phyloP scores from a whole-genome alignment of 2,329 filamentous ascomycete genomes.

The Sordariomycetes sp. region DNA sequence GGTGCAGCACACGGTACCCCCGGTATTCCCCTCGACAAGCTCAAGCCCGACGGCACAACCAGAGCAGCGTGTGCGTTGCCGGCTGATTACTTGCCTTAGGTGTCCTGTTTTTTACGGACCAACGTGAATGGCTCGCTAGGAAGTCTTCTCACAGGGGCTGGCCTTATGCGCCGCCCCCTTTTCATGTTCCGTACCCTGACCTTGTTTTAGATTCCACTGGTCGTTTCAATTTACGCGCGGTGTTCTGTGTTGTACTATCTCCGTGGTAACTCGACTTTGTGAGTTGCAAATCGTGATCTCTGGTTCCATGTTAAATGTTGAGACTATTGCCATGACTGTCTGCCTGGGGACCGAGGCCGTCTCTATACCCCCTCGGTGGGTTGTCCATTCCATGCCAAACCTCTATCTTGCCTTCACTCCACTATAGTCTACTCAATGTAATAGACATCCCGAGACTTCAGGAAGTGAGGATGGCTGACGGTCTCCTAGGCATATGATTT shows the following conservation, averaged over 20 bases:
- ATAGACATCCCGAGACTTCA: no score
- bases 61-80: slow-evolving; percentile 5
- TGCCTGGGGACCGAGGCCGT: no score
- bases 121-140: background rate
- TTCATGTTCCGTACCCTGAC: background rate
- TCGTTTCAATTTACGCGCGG: background rate
- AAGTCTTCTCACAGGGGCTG: background rate
- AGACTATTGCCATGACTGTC: no score
- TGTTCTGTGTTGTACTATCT: background rate
- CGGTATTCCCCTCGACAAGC: slow-evolving; percentile 4
- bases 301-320: background rate
- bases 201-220: background rate
- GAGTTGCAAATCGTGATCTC: background rate
- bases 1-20: slow-evolving; percentile 4
- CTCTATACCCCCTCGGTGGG: no score
- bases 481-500: no score
- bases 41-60: slow-evolving; percentile 6
- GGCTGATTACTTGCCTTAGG: slow-evolving; percentile 11
- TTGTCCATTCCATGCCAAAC: no score
- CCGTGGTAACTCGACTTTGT: background rate
- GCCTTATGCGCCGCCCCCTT: background rate
- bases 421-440: no score
- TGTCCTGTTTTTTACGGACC: slow-evolving; percentile 6
- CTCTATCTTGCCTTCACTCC: no score
- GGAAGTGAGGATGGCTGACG: no score